Evolutionary conservation across 2,329 filamentous ascomycete species (phyloP).

Genomic region (Botrytis pseudocinerea): DNA sequence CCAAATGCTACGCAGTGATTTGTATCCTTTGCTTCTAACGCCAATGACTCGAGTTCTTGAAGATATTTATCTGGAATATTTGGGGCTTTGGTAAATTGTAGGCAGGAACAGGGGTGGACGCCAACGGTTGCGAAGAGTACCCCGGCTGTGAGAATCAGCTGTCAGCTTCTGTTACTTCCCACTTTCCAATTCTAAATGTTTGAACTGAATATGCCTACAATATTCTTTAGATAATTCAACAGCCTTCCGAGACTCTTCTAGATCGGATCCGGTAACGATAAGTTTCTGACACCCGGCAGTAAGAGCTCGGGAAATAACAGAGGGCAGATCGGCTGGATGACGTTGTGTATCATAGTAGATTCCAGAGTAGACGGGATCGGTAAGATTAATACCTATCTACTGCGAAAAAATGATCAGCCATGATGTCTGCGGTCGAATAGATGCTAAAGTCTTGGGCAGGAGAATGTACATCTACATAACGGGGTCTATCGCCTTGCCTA

Average conservation of each 20-base stretch:
- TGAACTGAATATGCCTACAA: constrained; percentile 53
- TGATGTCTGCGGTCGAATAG: not conserved
- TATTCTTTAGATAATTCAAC: constrained; percentile 72
- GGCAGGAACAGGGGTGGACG: constrained; percentile 87
- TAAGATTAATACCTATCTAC: constrained; percentile 91
- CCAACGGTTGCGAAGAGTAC: constrained; percentile 88
- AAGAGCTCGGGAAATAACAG: constrained; percentile 75
- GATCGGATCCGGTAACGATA: constrained; percentile 89
- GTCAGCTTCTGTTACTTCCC: constrained; percentile 24
- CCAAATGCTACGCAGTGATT: constrained; percentile 71
- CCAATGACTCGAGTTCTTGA: constrained; percentile 61
- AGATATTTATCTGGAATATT: constrained; percentile 53
- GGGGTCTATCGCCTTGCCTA: constrained; percentile 6
- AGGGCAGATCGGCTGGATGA: constrained; percentile 72
- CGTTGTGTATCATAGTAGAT: constrained; percentile 76
- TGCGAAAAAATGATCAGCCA: constrained; percentile 25
- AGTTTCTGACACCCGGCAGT: constrained; percentile 83
- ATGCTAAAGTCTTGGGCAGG: not conserved
- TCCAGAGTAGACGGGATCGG: constrained; percentile 87
- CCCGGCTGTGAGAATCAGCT: constrained; percentile 56
- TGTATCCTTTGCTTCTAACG: constrained; percentile 52
- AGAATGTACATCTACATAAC: constrained; percentile 25
- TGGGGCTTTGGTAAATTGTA: constrained; percentile 63
- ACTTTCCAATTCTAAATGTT: not conserved
- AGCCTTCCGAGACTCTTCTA: constrained; percentile 74